Base-by-base conservation (phyloP, 352 stramenopile genomes). In the Halophytophthora polymorphica region DNA sequence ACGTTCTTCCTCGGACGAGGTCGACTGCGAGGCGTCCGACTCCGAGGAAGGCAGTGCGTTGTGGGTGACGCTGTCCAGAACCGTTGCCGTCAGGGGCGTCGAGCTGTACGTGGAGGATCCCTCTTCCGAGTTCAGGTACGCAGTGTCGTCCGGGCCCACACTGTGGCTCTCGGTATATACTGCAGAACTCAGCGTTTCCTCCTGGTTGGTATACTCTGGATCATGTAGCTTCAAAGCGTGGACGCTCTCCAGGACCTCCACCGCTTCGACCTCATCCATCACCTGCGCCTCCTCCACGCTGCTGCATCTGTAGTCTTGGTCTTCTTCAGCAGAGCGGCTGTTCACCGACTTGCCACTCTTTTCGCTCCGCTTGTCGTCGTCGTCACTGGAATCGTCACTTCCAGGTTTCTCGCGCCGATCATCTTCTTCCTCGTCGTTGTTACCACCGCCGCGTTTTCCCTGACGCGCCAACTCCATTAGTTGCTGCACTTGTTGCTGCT, bases 1-100 rank as follows among this genome's bases (percentile, higher is more conserved):
- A 17, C 33, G 33, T 38, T 38, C 33, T 25, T 68, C 41, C 17
- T 71, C 58, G 11, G 61, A 64, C 0, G 61, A 69, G 1, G 58
- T 53, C 8, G 60, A 66, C 33, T 78, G 67, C 0, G 71, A 81
- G 21, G 65, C 69, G 22, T 74, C 61, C 25, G 65, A 71, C 21
- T 74, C 65, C 1, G 61, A 70, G 0, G 61, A 59, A 12, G 67
- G 71, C 3, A 81, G 31, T 1, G 65, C 67, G 13, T 81, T 65
- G 6, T 72, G 55, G 7, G 66, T 56, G 25, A 76, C 71, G 45
- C 50, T 37, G 2, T 59, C 33, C 12, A 64, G n/a, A 0, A 64
- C 63, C 17, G 70, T 52, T 12, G 60, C 41, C 1, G 53, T 64
- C 28, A 69, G 35, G 10, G 36, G 50, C 13, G 49, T 67, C 21